Evolutionary conservation across 352 stramenopile species (phyloP).

Genomic region (Phytophthora ramorum): DNA sequence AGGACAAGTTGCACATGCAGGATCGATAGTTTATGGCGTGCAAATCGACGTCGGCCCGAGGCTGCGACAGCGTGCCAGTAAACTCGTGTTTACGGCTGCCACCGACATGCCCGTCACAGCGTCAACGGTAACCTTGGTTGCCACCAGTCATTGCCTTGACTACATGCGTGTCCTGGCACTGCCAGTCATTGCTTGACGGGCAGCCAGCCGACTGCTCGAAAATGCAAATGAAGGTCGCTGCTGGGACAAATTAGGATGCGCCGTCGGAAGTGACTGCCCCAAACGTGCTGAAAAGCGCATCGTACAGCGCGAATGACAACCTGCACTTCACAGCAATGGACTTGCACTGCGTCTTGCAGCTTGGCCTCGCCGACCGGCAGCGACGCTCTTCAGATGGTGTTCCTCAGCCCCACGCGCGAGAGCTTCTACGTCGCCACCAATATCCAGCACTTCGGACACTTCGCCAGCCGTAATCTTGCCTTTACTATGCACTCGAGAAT

Average conservation of each 20-base stretch:
- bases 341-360: no score
- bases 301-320: not conserved
- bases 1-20: not conserved
- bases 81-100: not conserved
- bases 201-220: no score
- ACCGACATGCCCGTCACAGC: not conserved
- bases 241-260: not conserved
- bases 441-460: not conserved
- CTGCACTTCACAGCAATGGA: no score
- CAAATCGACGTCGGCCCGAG: not conserved
- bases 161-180: no score
- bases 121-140: not conserved
- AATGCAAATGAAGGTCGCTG: not conserved
- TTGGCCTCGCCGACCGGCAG: no score
- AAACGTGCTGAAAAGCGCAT: not conserved
- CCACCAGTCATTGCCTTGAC: no score
- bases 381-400: no score
- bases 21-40: no score
- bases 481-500: conserved; percentile 27
- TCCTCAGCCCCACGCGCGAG: no score
- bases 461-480: not conserved
- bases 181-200: no score
- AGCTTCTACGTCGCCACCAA: not conserved
- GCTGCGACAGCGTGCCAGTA: not conserved
- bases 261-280: not conserved